Evolutionary conservation across 2,329 filamentous ascomycete species (phyloP), one percentile per base, ranked within the genome.

Genomic region (Trichophyton rubrum): DNA sequence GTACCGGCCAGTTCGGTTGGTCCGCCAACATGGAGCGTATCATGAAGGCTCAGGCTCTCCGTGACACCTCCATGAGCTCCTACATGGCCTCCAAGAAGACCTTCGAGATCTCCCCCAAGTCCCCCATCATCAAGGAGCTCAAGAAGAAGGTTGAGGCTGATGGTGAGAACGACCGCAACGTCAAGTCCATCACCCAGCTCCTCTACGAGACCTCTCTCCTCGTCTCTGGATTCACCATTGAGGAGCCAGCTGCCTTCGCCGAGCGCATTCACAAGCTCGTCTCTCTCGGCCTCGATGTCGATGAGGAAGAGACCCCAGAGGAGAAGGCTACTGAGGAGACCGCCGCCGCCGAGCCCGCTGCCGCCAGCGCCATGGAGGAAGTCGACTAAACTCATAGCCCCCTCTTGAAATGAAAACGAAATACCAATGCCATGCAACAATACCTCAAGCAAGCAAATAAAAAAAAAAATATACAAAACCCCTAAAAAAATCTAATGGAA

Each of bases 31-130:
- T 99, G 93, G 93, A 99, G 85, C 93, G 93, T 83, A 99, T 99
- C 86, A 99, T 99, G 93, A 99, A 99, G 88, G 93, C 93, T 30
- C 93, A 99, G 84, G 93, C 93, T 73, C 92, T 99, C 73, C 93
- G 93, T 81, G 93, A 99, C 82, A 99, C 93, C 69, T 96, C 91
- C 72, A 99, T 99, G 93, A 90, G 85, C 80, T 95, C 90, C 71
- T 99, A 99, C 89, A 99, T 99, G 93, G 95, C 90, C 68, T 97
- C 92, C 76, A 99, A 99, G 91, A 99, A 99, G 90, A 99, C 93
- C 35, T 97, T 99, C 70, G 93, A 99, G 83, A 97, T 99, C 79
- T 97, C 93, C n/a, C 93, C 93, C 77, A 92, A 93, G 84, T 96
- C 90, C 71, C 75, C 90, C 67, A 99, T 99, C 79, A 86, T 99